Evolutionary conservation across 2,329 filamentous ascomycete genomes (phyloP), one percentile per base, ranked within the genome.

Genomic region (Phialophora tarda): DNA sequence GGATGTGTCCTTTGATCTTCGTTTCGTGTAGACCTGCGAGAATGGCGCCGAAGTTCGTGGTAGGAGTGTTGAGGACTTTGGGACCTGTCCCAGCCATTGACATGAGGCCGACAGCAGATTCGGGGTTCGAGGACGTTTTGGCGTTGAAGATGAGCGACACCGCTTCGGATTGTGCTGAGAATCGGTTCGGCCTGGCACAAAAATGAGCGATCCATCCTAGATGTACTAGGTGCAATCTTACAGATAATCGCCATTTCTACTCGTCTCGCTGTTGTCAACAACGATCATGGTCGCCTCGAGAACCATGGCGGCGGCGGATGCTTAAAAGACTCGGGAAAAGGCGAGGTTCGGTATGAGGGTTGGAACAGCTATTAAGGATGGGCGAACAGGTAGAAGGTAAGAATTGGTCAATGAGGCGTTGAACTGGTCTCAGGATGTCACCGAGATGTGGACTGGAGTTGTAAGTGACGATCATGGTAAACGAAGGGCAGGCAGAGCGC

Each of bases 241-340:
- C 85, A 88, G 83, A 77, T 90, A 90, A 80, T 99, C 95, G 77
- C 96, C 95, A 82, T 99, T 99, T 78, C 95, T 89, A 84, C 92
- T 96, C 83, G 91, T 93, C 84, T 99, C 95, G 84, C 93, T 97
- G 86, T 98, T 99, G 86, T 99, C 95, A 76, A 98, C 92, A 79
- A 88, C 89, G 69, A 99, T 92, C 93, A 99, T 98, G 71, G 96
- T 96, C 83, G 95, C 96, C 89, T 99, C 95, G 81, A 99, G 89
- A 82, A 90, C 91, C 95, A 99, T 99, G 77, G 85, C 93, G 88
- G 79, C 81, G 79, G 79, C 75, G 30, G 26, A n/a, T 28, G 53
- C 38, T n/a, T 26, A 41, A 2, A 38, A 53, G 11, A 12, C 11
- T 28, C 21, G n/a, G 30, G 26, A 34, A 6, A 23, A 24, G 17